Evolutionary conservation across 495 filamentous ascomycete genomes (phyloP).

Genomic region (Aspergillus steynii): DNA sequence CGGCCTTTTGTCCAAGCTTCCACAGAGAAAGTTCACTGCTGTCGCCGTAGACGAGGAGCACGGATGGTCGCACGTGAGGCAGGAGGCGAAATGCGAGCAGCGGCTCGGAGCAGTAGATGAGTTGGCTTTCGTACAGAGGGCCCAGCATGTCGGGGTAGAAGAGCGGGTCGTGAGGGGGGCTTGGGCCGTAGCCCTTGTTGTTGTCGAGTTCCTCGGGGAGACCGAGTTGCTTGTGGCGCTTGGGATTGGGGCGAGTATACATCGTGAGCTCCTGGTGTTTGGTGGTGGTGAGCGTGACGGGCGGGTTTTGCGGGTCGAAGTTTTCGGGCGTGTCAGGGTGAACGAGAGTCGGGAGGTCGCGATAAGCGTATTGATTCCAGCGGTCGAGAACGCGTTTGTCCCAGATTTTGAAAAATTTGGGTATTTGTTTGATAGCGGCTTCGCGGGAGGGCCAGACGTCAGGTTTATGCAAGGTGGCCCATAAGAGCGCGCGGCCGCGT

Average conservation of each 20-base stretch:
- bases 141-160: slow-evolving; percentile 20
- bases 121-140: slow-evolving; percentile 22
- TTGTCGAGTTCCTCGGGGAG: slow-evolving; percentile 11
- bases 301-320: slow-evolving; percentile 15
- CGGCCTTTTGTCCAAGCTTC: slow-evolving; percentile 18
- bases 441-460: slow-evolving; percentile 60
- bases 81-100: slow-evolving; percentile 53
- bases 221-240: slow-evolving; percentile 11
- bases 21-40: slow-evolving; percentile 51
- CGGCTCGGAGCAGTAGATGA: slow-evolving; percentile 68
- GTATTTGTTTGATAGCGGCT: slow-evolving; percentile 44
- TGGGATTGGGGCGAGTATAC: slow-evolving; percentile 36
- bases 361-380: slow-evolving; percentile 56
- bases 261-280: slow-evolving; percentile 51
- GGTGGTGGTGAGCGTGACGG: slow-evolving; percentile 49
- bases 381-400: slow-evolving; percentile 60
- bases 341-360: slow-evolving; percentile 49
- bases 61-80: slow-evolving; percentile 60
- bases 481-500: slow-evolving; percentile 16
- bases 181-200: slow-evolving; percentile 7
- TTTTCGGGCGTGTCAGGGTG: slow-evolving; percentile 33
- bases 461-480: slow-evolving; percentile 47
- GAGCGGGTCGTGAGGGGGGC: slow-evolving; percentile 25
- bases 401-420: slow-evolving; percentile 60
- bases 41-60: slow-evolving; percentile 68